Conservation (phyloP, 2,329 filamentous ascomycete species). For the Apiospora marii region DNA sequence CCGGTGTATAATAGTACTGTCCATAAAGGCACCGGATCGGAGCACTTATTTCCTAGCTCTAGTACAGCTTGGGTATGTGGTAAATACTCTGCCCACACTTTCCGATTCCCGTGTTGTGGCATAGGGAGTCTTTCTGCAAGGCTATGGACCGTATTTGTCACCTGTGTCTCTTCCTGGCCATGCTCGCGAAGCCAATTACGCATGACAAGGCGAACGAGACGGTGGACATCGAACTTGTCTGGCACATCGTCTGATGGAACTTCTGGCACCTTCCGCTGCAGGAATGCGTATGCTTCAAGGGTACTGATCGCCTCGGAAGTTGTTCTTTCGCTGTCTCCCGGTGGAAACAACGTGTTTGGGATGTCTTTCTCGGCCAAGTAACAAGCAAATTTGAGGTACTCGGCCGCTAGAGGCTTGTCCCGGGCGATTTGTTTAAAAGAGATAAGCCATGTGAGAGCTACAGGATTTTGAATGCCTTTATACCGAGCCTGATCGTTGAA, state of each 20-base stretch:
- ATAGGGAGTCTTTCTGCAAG: too few species aligned
- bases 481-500: too few species aligned
- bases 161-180: not conserved
- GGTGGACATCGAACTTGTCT: not conserved
- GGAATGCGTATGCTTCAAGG: not conserved
- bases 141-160: too few species aligned
- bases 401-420: too few species aligned
- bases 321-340: not conserved
- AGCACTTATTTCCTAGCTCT: not conserved
- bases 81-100: constrained; percentile 21
- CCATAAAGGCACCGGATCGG: too few species aligned
- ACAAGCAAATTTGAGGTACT: too few species aligned
- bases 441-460: too few species aligned
- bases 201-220: constrained; percentile 8
- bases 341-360: too few species aligned
- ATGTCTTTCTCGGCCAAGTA: too few species aligned
- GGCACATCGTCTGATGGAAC: not conserved
- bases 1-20: too few species aligned
- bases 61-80: not conserved
- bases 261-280: not conserved
- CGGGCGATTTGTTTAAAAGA: too few species aligned
- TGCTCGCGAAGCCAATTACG: constrained; percentile 11
- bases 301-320: not conserved
- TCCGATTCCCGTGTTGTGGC: constrained; percentile 17
- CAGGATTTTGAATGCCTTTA: too few species aligned